Base-by-base conservation (phyloP, 1,139 yeast species). In the Pichia sp. region DNA sequence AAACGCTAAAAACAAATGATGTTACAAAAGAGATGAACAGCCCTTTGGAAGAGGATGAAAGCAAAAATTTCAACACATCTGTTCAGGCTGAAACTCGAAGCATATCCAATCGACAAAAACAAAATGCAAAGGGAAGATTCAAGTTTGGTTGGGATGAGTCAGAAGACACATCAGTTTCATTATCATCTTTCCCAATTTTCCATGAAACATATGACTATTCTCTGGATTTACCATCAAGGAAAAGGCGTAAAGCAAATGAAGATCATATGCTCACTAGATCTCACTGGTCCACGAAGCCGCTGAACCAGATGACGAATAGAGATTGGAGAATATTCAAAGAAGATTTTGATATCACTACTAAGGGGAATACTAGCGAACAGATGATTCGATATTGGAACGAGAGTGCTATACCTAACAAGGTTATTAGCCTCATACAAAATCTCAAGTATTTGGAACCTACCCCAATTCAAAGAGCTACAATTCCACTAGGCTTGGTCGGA, bases 321-420 rank as follows among this genome's bases (percentile, higher is more conserved):
- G 99, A 93, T 68, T 93, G 98, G 98, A 76, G 97, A 57, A 86
- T 90, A 49, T 75, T 92, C 67, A 81, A 79, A 60, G 96, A 90
- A 64, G 97, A 92, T 62, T 88, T 74, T 67, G 79, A 78, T 58
- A 90, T 92, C 31, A 72, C 76, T 2, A 75, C 82, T 1, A 82
- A 78, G 60, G 92, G 92, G 3, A 75, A 74, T 57, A 58, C 70
- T 0, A 57, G 75, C 1, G 77, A 78, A 0, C 72, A 80, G 51
- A 97, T 97, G 0, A 65, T 93, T 51, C 72, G 97, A 53, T 68
- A 70, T 4, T 93, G 98, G 98, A 64, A 72, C 2, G 95, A 88
- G 59, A 75, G 84, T 1, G 61, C 67, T 1, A 72, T 88, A 2
- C 82, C 87, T 0, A 53, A 63, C 0, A 65, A 68, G 10, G 61